phyloP scores from a whole-genome alignment of 2,329 filamentous ascomycete species.

The Botrytis porri region DNA sequence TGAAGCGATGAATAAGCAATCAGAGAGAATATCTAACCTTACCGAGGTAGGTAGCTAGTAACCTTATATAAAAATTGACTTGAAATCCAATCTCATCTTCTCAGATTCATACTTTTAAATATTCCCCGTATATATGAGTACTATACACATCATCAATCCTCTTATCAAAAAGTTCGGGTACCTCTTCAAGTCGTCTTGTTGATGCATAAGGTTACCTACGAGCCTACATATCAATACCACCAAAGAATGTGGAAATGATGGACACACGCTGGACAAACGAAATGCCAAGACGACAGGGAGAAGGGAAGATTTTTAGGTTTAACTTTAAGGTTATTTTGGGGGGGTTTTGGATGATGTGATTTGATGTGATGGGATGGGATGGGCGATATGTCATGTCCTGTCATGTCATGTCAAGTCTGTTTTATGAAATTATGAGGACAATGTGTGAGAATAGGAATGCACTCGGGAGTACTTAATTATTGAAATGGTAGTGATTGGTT shows the following conservation, averaged over 20 bases:
- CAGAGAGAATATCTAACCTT: neutral
- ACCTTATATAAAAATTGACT: no score
- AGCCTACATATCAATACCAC: neutral
- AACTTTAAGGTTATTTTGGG: slow-evolving; percentile 4
- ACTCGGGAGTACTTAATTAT: no score
- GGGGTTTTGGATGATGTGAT: neutral
- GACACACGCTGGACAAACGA: neutral
- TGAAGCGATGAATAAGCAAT: neutral
- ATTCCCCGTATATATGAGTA: no score
- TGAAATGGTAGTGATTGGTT: neutral
- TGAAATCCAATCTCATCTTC: neutral
- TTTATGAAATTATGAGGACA: neutral
- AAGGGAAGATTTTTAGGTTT: slow-evolving; percentile 9
- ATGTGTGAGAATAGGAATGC: neutral
- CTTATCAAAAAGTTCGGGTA: neutral
- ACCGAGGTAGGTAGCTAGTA: no score
- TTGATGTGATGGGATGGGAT: no score
- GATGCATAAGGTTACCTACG: no score
- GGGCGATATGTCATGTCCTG: neutral
- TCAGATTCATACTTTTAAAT: neutral
- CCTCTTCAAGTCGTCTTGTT: neutral
- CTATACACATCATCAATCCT: neutral
- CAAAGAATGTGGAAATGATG: neutral
- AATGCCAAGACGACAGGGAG: slow-evolving; percentile 2
- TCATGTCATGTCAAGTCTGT: neutral